phyloP scores from a whole-genome alignment of 352 stramenopile species.

The Vaucheria bursata region DNA sequence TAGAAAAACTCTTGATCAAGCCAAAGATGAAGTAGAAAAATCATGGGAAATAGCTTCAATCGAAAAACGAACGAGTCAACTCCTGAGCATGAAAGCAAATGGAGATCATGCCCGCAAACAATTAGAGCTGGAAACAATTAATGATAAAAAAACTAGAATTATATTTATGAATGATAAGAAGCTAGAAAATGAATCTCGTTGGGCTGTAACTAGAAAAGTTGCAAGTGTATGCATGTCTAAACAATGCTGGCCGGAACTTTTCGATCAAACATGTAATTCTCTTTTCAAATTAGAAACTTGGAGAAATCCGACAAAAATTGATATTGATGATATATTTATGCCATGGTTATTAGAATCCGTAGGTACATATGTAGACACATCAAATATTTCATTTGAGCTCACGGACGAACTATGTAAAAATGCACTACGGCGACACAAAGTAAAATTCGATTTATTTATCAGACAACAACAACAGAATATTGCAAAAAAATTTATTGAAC shows the following conservation, averaged over 20 bases:
- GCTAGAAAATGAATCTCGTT: not conserved
- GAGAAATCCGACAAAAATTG: not conserved
- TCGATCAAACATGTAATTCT: not conserved
- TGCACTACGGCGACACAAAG: not conserved
- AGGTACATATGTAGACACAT: not conserved
- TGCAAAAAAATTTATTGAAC: too few relatives aligned
- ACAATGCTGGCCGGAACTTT: not conserved
- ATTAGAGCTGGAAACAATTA: not conserved
- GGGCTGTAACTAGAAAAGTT: not conserved
- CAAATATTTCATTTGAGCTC: not conserved
- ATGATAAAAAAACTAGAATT: not conserved
- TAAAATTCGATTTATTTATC: too few relatives aligned
- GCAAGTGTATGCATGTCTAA: not conserved
- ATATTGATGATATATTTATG: not conserved
- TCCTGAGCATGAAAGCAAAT: not conserved
- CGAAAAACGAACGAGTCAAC: not conserved
- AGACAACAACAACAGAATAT: too few relatives aligned
- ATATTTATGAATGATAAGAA: not conserved
- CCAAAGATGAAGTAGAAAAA: conserved; percentile 4
- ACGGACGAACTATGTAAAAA: not conserved
- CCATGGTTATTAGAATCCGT: not conserved
- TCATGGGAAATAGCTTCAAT: not conserved
- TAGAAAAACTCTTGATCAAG: conserved; percentile 7
- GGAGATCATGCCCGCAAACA: not conserved
- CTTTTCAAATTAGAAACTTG: not conserved